Evolutionary conservation across 192 early-diverging fungal species (phyloP).

Genomic region (Linnemannia exigua): DNA sequence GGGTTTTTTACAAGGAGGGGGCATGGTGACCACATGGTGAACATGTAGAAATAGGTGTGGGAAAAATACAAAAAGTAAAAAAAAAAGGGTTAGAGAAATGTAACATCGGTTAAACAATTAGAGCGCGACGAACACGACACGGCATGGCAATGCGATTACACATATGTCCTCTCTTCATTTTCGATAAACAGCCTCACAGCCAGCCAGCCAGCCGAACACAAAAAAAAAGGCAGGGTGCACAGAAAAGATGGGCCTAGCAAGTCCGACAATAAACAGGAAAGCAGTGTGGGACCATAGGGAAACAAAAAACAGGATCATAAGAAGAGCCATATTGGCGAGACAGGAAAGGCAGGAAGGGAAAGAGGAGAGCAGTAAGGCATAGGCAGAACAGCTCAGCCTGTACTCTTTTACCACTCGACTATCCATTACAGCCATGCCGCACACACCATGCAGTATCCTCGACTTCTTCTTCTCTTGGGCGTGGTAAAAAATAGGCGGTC

Average conservation of each 20-base stretch:
- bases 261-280: too few species aligned
- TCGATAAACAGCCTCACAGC: too few species aligned
- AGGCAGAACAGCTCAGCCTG: too few species aligned
- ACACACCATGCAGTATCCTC: too few species aligned
- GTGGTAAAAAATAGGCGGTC: too few species aligned
- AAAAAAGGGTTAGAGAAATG: not conserved
- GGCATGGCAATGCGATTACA: not conserved
- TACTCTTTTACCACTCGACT: too few species aligned
- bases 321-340: too few species aligned
- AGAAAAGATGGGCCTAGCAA: not conserved
- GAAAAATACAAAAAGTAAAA: not conserved
- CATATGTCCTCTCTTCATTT: not conserved
- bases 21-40: not conserved
- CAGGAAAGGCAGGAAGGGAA: not conserved
- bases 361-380: too few species aligned
- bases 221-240: not conserved
- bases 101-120: not conserved
- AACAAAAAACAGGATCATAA: too few species aligned
- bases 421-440: too few species aligned
- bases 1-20: not conserved
- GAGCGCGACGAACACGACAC: not conserved
- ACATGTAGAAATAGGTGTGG: not conserved
- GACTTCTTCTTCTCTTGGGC: too few species aligned
- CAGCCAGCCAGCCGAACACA: not conserved
- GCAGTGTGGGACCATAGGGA: too few species aligned